These are phyloP conservation scores for Helicostylum pulchrum DNA, from an alignment of 192 early-diverging fungal species.

Conservation along the genomic window DNA sequence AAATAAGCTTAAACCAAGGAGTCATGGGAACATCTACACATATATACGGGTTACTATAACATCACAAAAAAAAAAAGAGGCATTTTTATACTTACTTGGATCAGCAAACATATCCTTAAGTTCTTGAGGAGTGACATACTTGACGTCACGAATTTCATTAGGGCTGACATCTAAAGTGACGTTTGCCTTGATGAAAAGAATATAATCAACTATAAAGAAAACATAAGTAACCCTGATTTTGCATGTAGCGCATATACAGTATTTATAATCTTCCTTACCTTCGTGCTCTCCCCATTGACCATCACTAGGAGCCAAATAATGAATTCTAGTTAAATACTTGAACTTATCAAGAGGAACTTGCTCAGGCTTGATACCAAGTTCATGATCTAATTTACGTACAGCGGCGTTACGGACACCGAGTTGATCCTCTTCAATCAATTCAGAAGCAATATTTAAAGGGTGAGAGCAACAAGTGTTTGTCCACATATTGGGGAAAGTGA, in stretches of 20 bases:
- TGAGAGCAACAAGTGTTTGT: conserved; percentile 99
- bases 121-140: conserved; percentile 83
- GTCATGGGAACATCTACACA: conserved; percentile 69
- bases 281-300: conserved; percentile 99
- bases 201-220: conserved; percentile 97
- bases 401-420: conserved; percentile 81
- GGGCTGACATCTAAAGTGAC: conserved; percentile 74
- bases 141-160: conserved; percentile 86
- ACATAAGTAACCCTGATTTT: too few species aligned
- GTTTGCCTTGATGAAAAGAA: conserved; percentile 79
- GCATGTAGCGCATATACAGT: not conserved
- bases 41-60: not conserved
- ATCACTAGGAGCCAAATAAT: conserved; percentile 94
- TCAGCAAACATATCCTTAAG: conserved; percentile 68
- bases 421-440: conserved; percentile 78
- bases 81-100: conserved; percentile 43
- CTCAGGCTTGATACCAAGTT: conserved; percentile 80
- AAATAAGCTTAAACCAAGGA: conserved; percentile 96
- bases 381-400: conserved; percentile 92
- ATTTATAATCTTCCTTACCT: conserved; percentile 26
- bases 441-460: conserved; percentile 76
- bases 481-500: conserved; percentile 95
- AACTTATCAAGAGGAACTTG: conserved; percentile 84
- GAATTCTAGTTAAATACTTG: conserved; percentile 90
- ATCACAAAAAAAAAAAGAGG: too few species aligned